Percentiles rank a stretch among this genome's conserved stretches.
phyloP scores from a whole-genome alignment of 208 protist genomes.

The Leishmania lainsoni region DNA sequence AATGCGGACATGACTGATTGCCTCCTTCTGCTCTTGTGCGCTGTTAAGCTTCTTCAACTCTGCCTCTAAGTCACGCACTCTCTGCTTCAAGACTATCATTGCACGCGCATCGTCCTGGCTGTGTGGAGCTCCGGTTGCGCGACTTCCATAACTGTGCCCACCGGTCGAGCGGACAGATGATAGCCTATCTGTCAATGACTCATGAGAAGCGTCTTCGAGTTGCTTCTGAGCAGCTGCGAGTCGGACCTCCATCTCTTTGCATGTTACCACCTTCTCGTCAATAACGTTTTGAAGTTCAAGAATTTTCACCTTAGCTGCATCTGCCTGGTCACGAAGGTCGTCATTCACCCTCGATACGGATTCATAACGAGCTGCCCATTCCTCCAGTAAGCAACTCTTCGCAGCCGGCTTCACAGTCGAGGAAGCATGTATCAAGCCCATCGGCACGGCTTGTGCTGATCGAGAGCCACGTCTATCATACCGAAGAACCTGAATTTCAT shows the following conservation, averaged over 20 bases:
- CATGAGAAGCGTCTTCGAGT: not conserved
- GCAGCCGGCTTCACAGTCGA: not conserved
- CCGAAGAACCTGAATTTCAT: slow-evolving; percentile 30
- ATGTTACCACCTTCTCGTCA: slow-evolving; percentile 47
- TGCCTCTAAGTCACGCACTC: slow-evolving; percentile 25
- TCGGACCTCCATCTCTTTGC: slow-evolving; percentile 56
- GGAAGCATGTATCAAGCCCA: not conserved
- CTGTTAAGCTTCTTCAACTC: slow-evolving; percentile 17
- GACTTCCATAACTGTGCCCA: slow-evolving; percentile 11
- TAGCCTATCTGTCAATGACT: not conserved
- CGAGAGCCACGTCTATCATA: slow-evolving; percentile 16
- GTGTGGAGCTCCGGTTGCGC: not conserved
- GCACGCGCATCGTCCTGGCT: not conserved
- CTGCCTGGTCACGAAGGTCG: slow-evolving; percentile 45
- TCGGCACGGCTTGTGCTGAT: slow-evolving; percentile 1
- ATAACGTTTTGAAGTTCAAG: slow-evolving; percentile 32
- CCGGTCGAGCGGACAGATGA: slow-evolving; percentile 14
- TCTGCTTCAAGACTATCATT: slow-evolving; percentile 17
- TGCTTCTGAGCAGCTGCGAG: slow-evolving; percentile 38
- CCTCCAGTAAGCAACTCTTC: not conserved
- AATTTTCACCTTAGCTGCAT: slow-evolving; percentile 38
- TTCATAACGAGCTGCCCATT: slow-evolving; percentile 26
- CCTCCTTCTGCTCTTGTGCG: slow-evolving; percentile 37
- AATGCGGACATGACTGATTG: slow-evolving; percentile 18
- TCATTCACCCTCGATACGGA: slow-evolving; percentile 41